These are phyloP conservation scores for Insectozyma bohioensis DNA, from an alignment of 1,139 yeast genomes.

Conservation along the genomic window DNA sequence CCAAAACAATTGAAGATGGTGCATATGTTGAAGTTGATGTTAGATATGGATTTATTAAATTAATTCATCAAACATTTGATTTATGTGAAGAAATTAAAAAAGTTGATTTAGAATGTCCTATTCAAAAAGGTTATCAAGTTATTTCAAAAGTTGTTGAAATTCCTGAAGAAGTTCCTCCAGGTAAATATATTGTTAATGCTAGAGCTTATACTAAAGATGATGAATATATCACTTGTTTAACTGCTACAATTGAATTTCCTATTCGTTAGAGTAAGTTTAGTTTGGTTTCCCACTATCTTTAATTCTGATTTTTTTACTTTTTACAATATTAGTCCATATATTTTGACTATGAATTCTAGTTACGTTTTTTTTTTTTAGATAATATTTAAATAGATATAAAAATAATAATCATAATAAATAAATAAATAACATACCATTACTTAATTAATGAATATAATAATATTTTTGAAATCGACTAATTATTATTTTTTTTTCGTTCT, in stretches of 20 bases:
- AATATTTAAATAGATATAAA: too few relatives aligned
- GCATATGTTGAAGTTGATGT: slow-evolving; percentile 94
- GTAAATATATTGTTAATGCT: slow-evolving; percentile 80
- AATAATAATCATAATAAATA: too few relatives aligned
- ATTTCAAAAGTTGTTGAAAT: slow-evolving; percentile 73
- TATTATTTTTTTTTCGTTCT: too few relatives aligned
- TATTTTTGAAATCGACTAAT: too few relatives aligned
- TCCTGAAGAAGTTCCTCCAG: slow-evolving; percentile 96
- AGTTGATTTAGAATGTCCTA: slow-evolving; percentile 82
- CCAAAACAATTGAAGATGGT: slow-evolving; percentile 64
- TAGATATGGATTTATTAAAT: slow-evolving; percentile 84
- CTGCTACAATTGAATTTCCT: slow-evolving; percentile 72
- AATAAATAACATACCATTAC: too few relatives aligned
- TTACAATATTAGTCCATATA: too few relatives aligned
- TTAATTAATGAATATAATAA: too few relatives aligned
- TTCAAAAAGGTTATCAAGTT: slow-evolving; percentile 64
- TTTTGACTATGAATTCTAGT: too few relatives aligned
- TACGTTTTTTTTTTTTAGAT: too few relatives aligned
- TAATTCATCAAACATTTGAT: slow-evolving; percentile 84
- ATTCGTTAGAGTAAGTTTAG: slow-evolving; percentile 5
- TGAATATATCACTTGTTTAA: slow-evolving; percentile 77
- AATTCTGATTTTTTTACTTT: too few relatives aligned
- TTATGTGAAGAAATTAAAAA: slow-evolving; percentile 83
- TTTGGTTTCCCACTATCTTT: too few relatives aligned
- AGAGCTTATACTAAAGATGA: slow-evolving; percentile 87